Conservation (phyloP, 305 asterid species). For the Fraxinus baroniana region DNA sequence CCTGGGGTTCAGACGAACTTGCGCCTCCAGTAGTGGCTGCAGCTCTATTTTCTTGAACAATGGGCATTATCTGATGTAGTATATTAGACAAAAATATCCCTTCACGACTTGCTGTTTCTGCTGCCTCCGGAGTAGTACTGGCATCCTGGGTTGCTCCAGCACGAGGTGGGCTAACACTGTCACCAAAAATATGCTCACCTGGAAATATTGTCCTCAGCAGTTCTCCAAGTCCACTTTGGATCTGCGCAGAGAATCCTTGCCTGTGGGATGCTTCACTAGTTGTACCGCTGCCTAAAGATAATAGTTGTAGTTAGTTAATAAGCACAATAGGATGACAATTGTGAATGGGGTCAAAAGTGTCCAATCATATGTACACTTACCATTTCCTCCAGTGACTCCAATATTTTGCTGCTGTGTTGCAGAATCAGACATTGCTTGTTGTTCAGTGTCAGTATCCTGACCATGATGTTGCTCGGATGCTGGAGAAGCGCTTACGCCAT, state of each 20-base stretch:
- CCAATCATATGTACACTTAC: slow-evolving; percentile 25
- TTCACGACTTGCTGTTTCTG: slow-evolving; percentile 26
- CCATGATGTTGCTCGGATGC: slow-evolving; percentile 42
- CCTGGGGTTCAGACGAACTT: background rate
- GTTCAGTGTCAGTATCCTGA: slow-evolving; percentile 34
- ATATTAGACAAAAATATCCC: slow-evolving; percentile 40
- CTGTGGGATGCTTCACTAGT: slow-evolving; percentile 40
- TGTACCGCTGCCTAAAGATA: slow-evolving; percentile 39
- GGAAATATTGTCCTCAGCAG: slow-evolving; percentile 53
- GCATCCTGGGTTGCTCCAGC: slow-evolving; percentile 40
- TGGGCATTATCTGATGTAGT: slow-evolving; percentile 41
- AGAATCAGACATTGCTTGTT: slow-evolving; percentile 37
- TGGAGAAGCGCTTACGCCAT: slow-evolving; percentile 46
- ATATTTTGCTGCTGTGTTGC: slow-evolving; percentile 36
- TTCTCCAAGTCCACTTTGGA: slow-evolving; percentile 59
- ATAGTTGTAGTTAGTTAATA: background rate
- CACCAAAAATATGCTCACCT: slow-evolving; percentile 40
- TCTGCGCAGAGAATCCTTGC: slow-evolving; percentile 33
- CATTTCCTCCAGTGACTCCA: slow-evolving; percentile 39
- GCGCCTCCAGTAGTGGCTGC: slow-evolving; percentile 15
- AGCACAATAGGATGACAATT: background rate
- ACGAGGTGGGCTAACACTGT: slow-evolving; percentile 27
- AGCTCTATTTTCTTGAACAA: slow-evolving; percentile 31
- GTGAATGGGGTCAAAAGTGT: background rate
- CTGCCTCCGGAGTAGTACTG: slow-evolving; percentile 38